Percentiles rank a stretch among this genome's conserved stretches.
phyloP scores from a whole-genome alignment of 176 grass and related monocot genomes.

The Triticum monococcum region DNA sequence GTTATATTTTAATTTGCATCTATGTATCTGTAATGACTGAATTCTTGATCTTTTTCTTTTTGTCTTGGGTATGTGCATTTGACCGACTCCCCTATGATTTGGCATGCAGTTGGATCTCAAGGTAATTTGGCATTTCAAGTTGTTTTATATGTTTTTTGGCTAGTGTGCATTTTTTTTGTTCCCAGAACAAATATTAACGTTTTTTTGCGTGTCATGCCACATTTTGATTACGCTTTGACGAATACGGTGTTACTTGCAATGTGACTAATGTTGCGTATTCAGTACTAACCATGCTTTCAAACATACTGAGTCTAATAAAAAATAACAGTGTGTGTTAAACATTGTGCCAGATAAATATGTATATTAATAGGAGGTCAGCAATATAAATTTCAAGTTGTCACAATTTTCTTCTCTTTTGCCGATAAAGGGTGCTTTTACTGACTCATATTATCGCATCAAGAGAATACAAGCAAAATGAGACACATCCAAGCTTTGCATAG shows the following conservation, averaged over 20 bases:
- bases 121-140: slow-evolving; percentile 42
- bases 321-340: not conserved
- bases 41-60: slow-evolving; percentile 27
- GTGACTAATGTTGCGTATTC: slow-evolving; percentile 9
- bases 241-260: not conserved
- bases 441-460: not conserved
- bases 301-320: not conserved
- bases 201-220: not conserved
- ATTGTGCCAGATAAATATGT: not conserved
- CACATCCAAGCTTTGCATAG: too few species aligned
- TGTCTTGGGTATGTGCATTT: slow-evolving; percentile 29
- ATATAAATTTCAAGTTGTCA: not conserved
- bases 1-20: not conserved
- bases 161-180: slow-evolving; percentile 6
- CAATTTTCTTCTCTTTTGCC: not conserved
- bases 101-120: slow-evolving; percentile 89
- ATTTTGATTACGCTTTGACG: not conserved
- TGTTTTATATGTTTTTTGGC: not conserved
- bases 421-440: not conserved
- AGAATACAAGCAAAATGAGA: not conserved
- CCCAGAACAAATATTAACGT: not conserved
- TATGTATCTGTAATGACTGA: slow-evolving; percentile 23
- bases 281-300: not conserved
- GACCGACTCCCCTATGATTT: slow-evolving; percentile 26
- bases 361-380: not conserved